These are phyloP conservation scores for Micractinium sp. DNA, from an alignment of 139 green algal genomes.

Conservation along the genomic window DNA sequence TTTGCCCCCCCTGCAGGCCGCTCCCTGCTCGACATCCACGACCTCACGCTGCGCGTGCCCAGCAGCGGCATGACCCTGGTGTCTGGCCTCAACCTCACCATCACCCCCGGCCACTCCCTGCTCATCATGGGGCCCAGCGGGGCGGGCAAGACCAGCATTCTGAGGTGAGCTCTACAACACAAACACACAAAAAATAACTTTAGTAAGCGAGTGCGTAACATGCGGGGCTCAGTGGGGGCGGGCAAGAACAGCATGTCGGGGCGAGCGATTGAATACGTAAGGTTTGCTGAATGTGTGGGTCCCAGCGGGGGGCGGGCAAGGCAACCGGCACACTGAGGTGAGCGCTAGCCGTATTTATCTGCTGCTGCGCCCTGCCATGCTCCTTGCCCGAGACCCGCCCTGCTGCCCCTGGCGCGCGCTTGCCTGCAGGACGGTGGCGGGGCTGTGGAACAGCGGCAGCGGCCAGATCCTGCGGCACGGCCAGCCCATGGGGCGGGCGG, in stretches of 20 bases:
- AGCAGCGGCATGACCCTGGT: constrained; percentile 33
- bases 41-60: constrained; percentile 68
- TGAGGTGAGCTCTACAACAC: constrained; percentile 4
- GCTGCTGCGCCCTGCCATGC: background rate
- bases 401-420: background rate
- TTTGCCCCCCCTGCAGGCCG: background rate
- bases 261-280: no score
- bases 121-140: constrained; percentile 93
- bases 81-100: constrained; percentile 43
- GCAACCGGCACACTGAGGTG: no score
- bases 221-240: background rate
- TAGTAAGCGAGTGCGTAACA: no score
- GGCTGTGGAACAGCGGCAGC: constrained; percentile 84
- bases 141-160: constrained; percentile 88
- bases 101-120: constrained; percentile 65
- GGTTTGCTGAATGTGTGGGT: no score
- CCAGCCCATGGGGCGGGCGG: constrained; percentile 45
- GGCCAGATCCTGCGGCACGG: constrained; percentile 67
- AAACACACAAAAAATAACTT: no score
- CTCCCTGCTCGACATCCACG: constrained; percentile 64
- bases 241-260: constrained; percentile 12
- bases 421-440: constrained; percentile 74
- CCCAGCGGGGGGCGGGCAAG: no score
- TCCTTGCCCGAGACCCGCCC: background rate
- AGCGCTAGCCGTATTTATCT: no score